Conservation (phyloP, 306 rosid species). For the Gynostemma pentaphyllum region DNA sequence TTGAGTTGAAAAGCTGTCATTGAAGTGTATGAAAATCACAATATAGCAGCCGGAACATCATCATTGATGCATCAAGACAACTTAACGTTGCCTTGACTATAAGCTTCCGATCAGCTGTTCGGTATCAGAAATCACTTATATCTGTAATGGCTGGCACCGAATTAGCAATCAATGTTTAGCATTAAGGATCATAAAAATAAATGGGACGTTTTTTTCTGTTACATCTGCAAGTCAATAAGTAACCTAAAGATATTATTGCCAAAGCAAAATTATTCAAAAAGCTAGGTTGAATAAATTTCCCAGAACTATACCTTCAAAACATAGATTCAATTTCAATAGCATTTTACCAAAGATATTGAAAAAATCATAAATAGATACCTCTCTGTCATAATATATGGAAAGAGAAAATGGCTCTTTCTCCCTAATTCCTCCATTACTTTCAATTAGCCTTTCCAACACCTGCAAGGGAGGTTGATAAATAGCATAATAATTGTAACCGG, state of each 20-base stretch:
- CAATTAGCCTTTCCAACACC: constrained; percentile 69
- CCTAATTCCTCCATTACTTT: constrained; percentile 41
- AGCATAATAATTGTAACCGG: no score
- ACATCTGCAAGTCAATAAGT: neutral
- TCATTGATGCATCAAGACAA: neutral
- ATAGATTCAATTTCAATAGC: neutral
- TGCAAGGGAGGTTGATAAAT: constrained; percentile 18
- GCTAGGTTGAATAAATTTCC: neutral
- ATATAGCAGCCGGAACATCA: neutral
- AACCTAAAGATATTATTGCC: neutral
- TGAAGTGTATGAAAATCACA: no score
- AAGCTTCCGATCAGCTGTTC: neutral
- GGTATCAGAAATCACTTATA: neutral
- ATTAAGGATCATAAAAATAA: neutral
- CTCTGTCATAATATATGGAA: constrained; percentile 33
- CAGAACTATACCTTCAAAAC: neutral
- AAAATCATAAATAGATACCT: constrained; percentile 34
- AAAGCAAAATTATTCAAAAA: neutral
- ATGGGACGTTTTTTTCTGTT: neutral
- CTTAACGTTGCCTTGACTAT: neutral
- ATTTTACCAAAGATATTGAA: neutral
- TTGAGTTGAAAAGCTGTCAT: no score
- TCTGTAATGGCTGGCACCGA: neutral
- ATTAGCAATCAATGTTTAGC: neutral
- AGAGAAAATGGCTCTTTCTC: constrained; percentile 90